Evolutionary conservation across 306 rosid genomes (phyloP), one percentile per base, ranked within the genome.

Genomic region (Arachis stenosperma): DNA sequence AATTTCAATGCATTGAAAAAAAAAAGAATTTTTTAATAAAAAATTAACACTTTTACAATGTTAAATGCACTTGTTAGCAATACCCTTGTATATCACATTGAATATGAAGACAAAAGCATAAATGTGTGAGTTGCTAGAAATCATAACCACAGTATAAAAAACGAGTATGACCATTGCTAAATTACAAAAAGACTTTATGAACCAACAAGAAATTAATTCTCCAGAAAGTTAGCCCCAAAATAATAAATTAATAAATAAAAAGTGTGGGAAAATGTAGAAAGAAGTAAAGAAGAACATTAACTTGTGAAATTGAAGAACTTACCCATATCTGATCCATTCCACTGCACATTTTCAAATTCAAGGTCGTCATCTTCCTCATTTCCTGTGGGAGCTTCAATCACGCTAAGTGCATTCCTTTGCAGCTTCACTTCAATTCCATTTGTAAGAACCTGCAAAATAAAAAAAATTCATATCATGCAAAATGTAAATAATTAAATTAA

Each of bases 401-500:
- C 98, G 67, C 98, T 92, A 54, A 92, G 97, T 60, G 98, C 98
- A 76, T 92, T 92, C 79, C 98, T 91, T 71, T 92, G 98, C 41
- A 92, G 90, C 80, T 92, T 92, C 76, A 92, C 98, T 81, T 92
- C 98, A 75, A 92, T 90, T 43, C 98, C 98, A 77, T 92, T 93
- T 13, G 98, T 89, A 54, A 93, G 96, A 80, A 93, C 97, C 98
- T 92, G 89, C 69, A 77, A n/a, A 33, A 33, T 1, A 33, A 33
- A 33, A 33, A 33, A 33, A 33, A 33, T 33, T 33, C 37, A 33
- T 33, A 33, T 15, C 15, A 48, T 44, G 27, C 37, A 55, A 36
- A 33, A 33, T 33, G 37, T 33, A 33, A 33, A 33, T 33, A 33
- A 33, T 33, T 33, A 33, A 33, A 33, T 33, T 22, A 22, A 22